These are phyloP conservation scores for Elymus sibiricus DNA, from an alignment of 176 grass and related monocot species.

Conservation along the genomic window DNA sequence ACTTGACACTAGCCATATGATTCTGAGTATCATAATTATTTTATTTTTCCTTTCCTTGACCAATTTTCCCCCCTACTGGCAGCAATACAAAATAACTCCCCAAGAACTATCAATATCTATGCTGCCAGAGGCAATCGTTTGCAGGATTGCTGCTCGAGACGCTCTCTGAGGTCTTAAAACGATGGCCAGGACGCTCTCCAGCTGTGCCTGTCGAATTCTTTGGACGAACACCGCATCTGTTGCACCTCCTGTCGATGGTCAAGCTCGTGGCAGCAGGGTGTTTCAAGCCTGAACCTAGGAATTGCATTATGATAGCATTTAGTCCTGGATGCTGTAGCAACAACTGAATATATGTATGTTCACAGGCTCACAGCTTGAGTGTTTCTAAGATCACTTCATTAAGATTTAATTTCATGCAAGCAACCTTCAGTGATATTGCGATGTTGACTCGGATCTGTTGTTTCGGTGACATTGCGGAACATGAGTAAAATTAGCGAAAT, in stretches of 20 bases:
- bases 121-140: constrained; percentile 59
- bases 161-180: constrained; percentile 37
- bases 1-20: background rate
- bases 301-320: background rate
- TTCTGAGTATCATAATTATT: background rate
- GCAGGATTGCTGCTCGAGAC: constrained; percentile 76
- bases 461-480: background rate
- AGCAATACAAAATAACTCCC: constrained; percentile 82
- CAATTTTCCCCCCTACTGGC: background rate
- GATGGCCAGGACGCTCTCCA: background rate
- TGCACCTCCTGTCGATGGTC: background rate
- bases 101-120: constrained; percentile 80
- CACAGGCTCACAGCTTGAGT: background rate
- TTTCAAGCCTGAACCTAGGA: background rate
- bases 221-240: background rate
- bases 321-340: background rate
- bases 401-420: background rate
- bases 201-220: background rate
- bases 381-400: background rate
- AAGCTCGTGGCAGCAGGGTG: background rate
- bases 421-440: background rate
- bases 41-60: background rate
- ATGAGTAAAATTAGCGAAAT: background rate
- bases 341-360: background rate
- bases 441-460: background rate